Conservation (phyloP, 306 rosid species). For the Arachis stenosperma region DNA sequence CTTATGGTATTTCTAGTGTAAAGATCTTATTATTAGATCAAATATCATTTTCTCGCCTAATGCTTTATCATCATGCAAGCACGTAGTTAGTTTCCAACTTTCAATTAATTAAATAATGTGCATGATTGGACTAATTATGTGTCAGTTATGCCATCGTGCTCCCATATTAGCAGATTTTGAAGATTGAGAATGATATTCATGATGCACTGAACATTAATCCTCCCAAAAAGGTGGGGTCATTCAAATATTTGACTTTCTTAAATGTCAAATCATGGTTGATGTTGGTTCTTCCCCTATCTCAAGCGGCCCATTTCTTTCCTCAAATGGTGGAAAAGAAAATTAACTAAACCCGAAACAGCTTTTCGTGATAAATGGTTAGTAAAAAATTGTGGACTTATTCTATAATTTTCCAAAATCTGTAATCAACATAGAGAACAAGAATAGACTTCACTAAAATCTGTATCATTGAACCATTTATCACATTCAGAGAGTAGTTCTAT, state of each 20-base stretch:
- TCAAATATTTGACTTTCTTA: background rate
- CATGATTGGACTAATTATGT: too few species aligned
- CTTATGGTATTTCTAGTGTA: conserved; percentile 40
- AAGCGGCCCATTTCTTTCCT: background rate
- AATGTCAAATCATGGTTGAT: conserved; percentile 17
- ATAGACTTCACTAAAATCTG: too few species aligned
- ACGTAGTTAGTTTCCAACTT: conserved; percentile 36
- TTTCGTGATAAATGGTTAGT: conserved; percentile 5
- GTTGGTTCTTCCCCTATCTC: background rate
- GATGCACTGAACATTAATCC: conserved; percentile 16
- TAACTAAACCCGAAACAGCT: background rate
- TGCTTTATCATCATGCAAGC: conserved; percentile 54
- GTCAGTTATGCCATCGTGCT: too few species aligned
- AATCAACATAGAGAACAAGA: background rate
- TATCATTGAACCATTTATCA: background rate
- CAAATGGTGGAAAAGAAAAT: background rate
- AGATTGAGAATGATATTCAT: background rate
- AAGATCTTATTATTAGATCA: background rate
- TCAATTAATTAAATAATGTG: background rate
- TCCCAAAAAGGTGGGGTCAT: background rate
- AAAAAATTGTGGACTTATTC: conserved; percentile 4
- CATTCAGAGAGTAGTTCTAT: background rate
- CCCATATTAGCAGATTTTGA: conserved; percentile 7
- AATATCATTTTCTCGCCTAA: conserved; percentile 10
- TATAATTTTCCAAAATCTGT: background rate